These are phyloP conservation scores for Trametes cubensis DNA, from an alignment of 768 basidiomycete species.

Conservation along the genomic window DNA sequence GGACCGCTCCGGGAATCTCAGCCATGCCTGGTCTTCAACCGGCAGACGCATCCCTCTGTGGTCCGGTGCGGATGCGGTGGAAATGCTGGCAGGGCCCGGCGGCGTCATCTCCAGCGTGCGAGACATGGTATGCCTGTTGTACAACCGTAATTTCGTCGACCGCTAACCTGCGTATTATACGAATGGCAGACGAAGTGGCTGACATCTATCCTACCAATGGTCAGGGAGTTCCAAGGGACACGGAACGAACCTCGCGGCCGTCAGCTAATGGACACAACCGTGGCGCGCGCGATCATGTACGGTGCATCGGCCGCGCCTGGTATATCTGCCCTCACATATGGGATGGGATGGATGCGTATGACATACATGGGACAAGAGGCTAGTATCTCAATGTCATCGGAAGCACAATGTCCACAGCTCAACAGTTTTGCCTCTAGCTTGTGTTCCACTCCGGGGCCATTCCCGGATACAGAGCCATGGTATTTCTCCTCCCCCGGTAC, in stretches of 20 bases:
- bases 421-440: conserved; percentile 30
- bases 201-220: conserved; percentile 37
- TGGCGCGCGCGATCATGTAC: conserved; percentile 34
- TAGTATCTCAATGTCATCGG: conserved; percentile 4
- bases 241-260: conserved; percentile 36
- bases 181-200: conserved; percentile 45
- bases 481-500: conserved; percentile 40
- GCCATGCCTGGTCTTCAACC: conserved; percentile 37
- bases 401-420: background rate
- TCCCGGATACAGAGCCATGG: conserved; percentile 38
- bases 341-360: conserved; percentile 45
- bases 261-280: conserved; percentile 36
- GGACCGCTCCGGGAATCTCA: conserved; percentile 34
- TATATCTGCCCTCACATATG: conserved; percentile 42
- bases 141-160: background rate
- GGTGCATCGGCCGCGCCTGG: conserved; percentile 18
- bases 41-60: conserved; percentile 39
- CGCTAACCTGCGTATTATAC: background rate
- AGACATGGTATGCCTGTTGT: conserved; percentile 42
- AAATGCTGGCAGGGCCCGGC: conserved; percentile 41
- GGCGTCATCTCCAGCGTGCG: conserved; percentile 46
- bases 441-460: conserved; percentile 39
- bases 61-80: conserved; percentile 25
- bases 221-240: conserved; percentile 34
- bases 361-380: conserved; percentile 48